Evolutionary conservation across 805 yeast genomes (phyloP).

Genomic region (Starmerella asiatica): DNA sequence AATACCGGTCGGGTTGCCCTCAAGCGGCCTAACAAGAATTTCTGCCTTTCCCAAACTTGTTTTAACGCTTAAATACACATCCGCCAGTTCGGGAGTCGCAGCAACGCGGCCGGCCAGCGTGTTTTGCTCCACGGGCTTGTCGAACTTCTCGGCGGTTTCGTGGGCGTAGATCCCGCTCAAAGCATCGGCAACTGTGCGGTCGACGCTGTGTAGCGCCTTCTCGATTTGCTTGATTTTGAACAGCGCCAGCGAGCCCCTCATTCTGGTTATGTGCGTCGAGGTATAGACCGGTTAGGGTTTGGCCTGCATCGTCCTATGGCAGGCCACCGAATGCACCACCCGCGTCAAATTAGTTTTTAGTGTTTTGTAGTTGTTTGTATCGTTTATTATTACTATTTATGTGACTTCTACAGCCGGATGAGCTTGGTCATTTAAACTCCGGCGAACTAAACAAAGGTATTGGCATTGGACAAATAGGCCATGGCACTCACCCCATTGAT

Average conservation of each 20-base stretch:
- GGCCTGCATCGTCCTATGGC: not conserved
- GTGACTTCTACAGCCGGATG: too few relatives aligned
- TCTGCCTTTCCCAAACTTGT: conserved; percentile 19
- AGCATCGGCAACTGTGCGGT: conserved; percentile 17
- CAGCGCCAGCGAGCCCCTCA: conserved; percentile 20
- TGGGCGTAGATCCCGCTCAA: conserved; percentile 12
- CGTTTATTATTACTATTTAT: too few relatives aligned
- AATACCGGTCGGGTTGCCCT: conserved; percentile 67
- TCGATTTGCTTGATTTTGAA: conserved; percentile 13
- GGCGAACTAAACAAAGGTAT: too few relatives aligned
- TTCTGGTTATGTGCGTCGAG: too few relatives aligned
- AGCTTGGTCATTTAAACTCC: too few relatives aligned
- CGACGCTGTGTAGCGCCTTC: conserved; percentile 18
- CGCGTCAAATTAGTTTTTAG: too few relatives aligned
- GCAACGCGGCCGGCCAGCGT: conserved; percentile 20
- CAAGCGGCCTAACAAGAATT: conserved; percentile 41
- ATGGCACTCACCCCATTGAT: too few relatives aligned
- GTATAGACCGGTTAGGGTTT: conserved; percentile 4
- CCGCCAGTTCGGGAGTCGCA: conserved; percentile 22
- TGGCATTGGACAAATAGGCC: too few relatives aligned
- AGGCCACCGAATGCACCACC: not conserved
- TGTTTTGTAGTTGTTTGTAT: too few relatives aligned
- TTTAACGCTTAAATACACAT: conserved; percentile 18
- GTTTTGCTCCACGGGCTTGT: conserved; percentile 9
- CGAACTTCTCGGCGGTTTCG: conserved; percentile 17